These are phyloP conservation scores for Apiotrichum domesticum DNA, from an alignment of 1,284 basidiomycete genomes.

Conservation along the genomic window DNA sequence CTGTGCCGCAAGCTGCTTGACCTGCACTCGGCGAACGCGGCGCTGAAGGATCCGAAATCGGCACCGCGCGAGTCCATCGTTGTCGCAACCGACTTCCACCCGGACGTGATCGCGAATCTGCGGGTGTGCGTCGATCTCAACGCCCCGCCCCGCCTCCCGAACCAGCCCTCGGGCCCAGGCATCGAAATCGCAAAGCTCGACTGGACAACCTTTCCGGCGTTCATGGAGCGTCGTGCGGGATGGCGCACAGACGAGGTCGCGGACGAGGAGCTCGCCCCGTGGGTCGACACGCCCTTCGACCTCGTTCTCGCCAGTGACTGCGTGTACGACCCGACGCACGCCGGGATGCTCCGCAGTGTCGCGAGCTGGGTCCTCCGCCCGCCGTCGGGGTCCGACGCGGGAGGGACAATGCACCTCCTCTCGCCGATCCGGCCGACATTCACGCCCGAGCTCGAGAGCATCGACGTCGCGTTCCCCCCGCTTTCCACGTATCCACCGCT, in stretches of 20 bases:
- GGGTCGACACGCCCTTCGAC: slow-evolving; percentile 34
- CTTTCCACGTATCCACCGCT: slow-evolving; percentile 28
- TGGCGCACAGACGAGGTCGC: slow-evolving; percentile 5
- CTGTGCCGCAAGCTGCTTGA: slow-evolving; percentile 58
- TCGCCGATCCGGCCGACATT: slow-evolving; percentile 46
- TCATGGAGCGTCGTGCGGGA: slow-evolving; percentile 16
- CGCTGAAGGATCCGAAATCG: background rate
- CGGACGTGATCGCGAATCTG: slow-evolving; percentile 68
- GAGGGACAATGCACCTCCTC: slow-evolving; percentile 46
- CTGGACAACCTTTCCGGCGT: slow-evolving; percentile 57
- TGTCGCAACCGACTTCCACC: slow-evolving; percentile 73
- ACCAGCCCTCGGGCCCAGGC: slow-evolving; percentile 16
- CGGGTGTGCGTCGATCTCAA: slow-evolving; percentile 61
- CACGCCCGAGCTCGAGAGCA: slow-evolving; percentile 43
- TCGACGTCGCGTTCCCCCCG: slow-evolving; percentile 38
- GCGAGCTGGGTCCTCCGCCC: slow-evolving; percentile 36
- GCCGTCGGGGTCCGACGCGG: slow-evolving; percentile 28
- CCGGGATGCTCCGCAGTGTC: slow-evolving; percentile 39
- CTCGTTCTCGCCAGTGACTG: slow-evolving; percentile 45
- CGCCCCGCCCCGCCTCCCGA: slow-evolving; percentile 41
- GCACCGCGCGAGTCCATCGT: slow-evolving; percentile 43
- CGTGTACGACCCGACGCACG: slow-evolving; percentile 46
- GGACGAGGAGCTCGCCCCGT: slow-evolving; percentile 19
- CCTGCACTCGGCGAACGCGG: slow-evolving; percentile 23
- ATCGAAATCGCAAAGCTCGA: slow-evolving; percentile 56